phyloP scores from a whole-genome alignment of 306 rosid genomes.

The Mucuna pruriens region DNA sequence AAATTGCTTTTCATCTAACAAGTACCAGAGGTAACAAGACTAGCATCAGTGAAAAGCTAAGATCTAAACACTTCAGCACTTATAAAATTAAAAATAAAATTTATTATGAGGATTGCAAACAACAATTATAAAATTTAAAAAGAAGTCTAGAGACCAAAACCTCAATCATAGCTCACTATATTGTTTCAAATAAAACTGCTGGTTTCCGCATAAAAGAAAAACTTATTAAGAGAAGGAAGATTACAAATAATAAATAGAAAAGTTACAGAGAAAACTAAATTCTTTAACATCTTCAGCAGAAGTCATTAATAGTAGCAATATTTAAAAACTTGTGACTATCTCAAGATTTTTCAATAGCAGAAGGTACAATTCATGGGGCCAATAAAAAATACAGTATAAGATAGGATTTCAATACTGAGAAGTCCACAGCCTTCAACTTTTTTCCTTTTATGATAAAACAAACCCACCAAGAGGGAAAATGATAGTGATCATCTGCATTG shows the following conservation, averaged over 20 bases:
- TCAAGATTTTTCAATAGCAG: not conserved
- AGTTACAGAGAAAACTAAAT: not conserved
- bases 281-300: not conserved
- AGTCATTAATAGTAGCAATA: not conserved
- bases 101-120: not conserved
- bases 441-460: not conserved
- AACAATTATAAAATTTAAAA: not conserved
- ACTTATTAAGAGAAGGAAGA: not conserved
- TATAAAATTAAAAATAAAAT: not conserved
- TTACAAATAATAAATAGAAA: not conserved
- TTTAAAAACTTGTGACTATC: not conserved
- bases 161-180: not conserved
- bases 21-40: not conserved
- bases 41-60: not conserved
- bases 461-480: not conserved
- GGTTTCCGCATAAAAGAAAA: not conserved
- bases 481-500: not conserved
- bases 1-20: slow-evolving; percentile 20
- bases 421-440: not conserved
- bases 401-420: slow-evolving; percentile 9
- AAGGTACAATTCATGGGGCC: not conserved
- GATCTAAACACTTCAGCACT: not conserved
- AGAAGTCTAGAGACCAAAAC: not conserved
- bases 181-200: not conserved
- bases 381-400: not conserved